Percentiles rank a stretch among this genome's conserved stretches.
phyloP scores from a whole-genome alignment of 2,329 filamentous ascomycete species.

The Thielaviopsis ethacetica region DNA sequence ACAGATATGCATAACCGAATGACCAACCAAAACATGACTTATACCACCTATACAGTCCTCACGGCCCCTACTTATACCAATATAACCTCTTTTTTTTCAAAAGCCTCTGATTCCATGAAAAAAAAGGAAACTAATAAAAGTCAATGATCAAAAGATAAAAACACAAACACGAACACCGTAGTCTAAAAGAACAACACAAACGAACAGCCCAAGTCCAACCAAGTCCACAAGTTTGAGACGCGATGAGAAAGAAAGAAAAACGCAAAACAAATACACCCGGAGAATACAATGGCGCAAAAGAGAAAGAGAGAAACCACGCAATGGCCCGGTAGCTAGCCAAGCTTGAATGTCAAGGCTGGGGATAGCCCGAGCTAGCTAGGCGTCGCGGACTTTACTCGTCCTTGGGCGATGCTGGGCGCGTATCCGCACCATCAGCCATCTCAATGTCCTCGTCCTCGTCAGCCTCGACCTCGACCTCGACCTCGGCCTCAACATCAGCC shows the following conservation, averaged over 20 bases:
- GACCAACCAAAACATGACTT: no score
- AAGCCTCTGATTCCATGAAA: background rate
- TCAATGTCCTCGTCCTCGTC: constrained; percentile 7
- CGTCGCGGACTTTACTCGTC: background rate
- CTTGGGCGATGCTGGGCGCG: constrained; percentile 5
- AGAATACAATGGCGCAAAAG: background rate
- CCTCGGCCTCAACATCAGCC: constrained; percentile 6
- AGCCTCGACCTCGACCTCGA: constrained; percentile 2
- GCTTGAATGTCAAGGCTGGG: no score
- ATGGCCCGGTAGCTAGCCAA: no score
- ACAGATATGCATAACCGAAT: no score
- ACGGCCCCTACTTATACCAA: no score
- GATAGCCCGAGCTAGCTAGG: no score
- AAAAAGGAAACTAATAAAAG: background rate
- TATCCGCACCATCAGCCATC: constrained; percentile 8
- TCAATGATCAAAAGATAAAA: background rate
- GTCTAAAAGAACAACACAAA: background rate
- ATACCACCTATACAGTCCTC: no score
- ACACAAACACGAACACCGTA: background rate
- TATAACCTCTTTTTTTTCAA: no score
- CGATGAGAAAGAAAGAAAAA: background rate
- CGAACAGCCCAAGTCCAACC: background rate
- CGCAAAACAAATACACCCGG: background rate
- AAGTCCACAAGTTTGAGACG: background rate
- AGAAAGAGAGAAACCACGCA: background rate